Conservation (phyloP, 2,329 filamentous ascomycete species). For the Pseudocercospora fuligena region DNA sequence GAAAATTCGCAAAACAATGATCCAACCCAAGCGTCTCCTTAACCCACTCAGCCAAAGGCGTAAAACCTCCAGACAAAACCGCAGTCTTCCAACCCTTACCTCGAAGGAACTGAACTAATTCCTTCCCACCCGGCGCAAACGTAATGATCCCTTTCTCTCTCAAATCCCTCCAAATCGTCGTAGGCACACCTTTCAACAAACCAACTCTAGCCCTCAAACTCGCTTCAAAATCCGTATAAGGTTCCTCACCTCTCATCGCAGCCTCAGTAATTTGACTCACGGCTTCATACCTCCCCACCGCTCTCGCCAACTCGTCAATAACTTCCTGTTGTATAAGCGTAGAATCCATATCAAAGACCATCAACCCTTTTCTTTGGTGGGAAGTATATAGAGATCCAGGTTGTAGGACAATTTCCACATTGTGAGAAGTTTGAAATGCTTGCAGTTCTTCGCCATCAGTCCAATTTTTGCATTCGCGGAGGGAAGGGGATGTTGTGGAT, state of each 20-base stretch:
- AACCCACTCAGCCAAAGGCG: conserved; percentile 85
- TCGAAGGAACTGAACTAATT: conserved; percentile 75
- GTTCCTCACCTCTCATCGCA: conserved; percentile 86
- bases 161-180: conserved; percentile 71
- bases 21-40: conserved; percentile 81
- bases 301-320: conserved; percentile 90
- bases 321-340: conserved; percentile 97
- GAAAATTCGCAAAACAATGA: conserved; percentile 86
- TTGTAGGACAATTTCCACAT: conserved; percentile 32
- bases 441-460: conserved; percentile 17
- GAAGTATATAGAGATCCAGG: conserved; percentile 27
- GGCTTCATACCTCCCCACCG: conserved; percentile 68
- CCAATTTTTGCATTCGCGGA: conserved; percentile 25
- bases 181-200: conserved; percentile 79
- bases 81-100: conserved; percentile 83
- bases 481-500: neutral
- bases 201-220: conserved; percentile 81
- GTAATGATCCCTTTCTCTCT: conserved; percentile 67
- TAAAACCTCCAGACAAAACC: conserved; percentile 90
- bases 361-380: conserved; percentile 62
- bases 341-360: conserved; percentile 98
- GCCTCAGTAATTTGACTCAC: conserved; percentile 89
- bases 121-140: conserved; percentile 78
- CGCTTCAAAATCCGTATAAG: conserved; percentile 77
- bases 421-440: conserved; percentile 10